Conservation (phyloP, 2,329 filamentous ascomycete genomes). For the Fusarium praegraminearum region DNA sequence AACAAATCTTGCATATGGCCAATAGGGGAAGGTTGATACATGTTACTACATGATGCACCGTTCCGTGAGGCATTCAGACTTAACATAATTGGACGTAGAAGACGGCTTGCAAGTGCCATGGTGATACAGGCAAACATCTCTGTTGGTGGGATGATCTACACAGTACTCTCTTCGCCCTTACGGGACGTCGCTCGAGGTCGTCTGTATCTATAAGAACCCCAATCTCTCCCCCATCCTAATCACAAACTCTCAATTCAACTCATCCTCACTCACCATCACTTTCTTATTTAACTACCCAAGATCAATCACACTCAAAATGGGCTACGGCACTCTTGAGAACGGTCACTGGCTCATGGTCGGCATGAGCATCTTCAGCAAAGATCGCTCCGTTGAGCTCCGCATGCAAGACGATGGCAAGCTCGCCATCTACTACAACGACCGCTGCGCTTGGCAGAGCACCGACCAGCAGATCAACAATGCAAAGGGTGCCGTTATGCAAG, state of each 20-base stretch:
- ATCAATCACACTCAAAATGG: not conserved
- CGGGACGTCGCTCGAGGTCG: fast-evolving
- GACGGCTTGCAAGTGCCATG: fast-evolving
- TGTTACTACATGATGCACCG: not conserved
- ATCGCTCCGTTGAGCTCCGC: constrained; percentile 17
- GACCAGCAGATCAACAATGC: constrained; percentile 2
- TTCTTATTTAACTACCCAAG: not conserved
- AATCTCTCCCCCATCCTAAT: fast-evolving
- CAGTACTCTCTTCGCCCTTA: fast-evolving
- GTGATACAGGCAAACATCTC: not conserved
- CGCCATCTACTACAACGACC: constrained; percentile 7
- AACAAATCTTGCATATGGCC: not conserved
- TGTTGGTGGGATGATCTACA: not conserved
- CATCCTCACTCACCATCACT: not conserved
- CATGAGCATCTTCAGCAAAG: constrained; percentile 18
- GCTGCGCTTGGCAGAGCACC: constrained; percentile 18
- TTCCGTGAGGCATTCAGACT: fast-evolving
- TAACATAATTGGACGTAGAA: not conserved
- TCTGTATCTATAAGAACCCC: not conserved
- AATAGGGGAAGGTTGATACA: not conserved
- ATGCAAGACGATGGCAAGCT: constrained; percentile 30
- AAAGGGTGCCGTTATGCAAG: constrained; percentile 17
- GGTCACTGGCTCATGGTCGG: constrained; percentile 20
- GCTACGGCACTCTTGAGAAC: constrained; percentile 17
- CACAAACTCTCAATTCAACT: not conserved